These are phyloP conservation scores for Daedalea quercina DNA, from an alignment of 768 basidiomycete genomes.

Conservation along the genomic window DNA sequence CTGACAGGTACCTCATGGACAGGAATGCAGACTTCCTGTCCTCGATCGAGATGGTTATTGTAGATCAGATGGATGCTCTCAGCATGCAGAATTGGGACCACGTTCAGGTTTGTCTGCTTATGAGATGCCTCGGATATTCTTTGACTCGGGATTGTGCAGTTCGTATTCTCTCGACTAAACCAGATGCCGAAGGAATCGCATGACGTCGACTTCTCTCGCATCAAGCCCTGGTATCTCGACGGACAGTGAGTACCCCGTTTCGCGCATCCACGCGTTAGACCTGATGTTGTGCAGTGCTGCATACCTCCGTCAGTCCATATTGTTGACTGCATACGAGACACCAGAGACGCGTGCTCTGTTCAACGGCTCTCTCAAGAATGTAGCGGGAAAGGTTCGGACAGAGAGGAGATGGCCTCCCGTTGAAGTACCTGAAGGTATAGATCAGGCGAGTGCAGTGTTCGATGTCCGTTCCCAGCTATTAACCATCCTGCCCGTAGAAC, in stretches of 20 bases:
- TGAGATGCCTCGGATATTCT: background rate
- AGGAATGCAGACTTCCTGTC: conserved; percentile 89
- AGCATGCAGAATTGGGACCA: conserved; percentile 99
- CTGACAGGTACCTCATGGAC: background rate
- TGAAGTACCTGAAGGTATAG: conserved; percentile 75
- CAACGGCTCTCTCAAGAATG: conserved; percentile 70
- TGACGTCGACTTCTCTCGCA: conserved; percentile 91
- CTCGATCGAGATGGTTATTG: conserved; percentile 85
- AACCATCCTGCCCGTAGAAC: conserved; percentile 34
- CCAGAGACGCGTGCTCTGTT: conserved; percentile 82
- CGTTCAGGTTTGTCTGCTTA: conserved; percentile 58
- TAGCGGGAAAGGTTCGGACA: conserved; percentile 74
- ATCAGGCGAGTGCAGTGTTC: conserved; percentile 48
- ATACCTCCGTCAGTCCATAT: conserved; percentile 84
- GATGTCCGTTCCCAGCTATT: background rate
- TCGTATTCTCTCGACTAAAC: conserved; percentile 80
- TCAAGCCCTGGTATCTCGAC: conserved; percentile 98
- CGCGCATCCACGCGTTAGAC: background rate
- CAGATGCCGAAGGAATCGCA: conserved; percentile 89
- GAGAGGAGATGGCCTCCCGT: conserved; percentile 68
- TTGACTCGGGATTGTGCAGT: conserved; percentile 39
- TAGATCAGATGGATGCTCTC: conserved; percentile 89
- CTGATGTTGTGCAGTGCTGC: conserved; percentile 47
- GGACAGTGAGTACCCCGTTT: conserved; percentile 51
- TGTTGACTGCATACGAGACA: conserved; percentile 83